Conservation (phyloP, 331 rosid species). For the Acacia concinna region DNA sequence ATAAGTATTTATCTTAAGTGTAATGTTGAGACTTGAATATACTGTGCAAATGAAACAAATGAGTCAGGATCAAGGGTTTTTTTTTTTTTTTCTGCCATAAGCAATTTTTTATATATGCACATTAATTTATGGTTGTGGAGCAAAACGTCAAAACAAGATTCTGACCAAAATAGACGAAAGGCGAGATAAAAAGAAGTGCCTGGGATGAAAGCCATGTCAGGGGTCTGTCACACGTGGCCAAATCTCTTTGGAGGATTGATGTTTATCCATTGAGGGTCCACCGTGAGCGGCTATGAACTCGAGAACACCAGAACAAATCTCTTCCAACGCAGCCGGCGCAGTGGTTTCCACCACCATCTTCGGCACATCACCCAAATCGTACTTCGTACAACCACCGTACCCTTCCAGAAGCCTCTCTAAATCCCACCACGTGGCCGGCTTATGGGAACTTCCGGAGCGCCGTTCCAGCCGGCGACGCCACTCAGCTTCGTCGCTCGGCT, state of each 20-base stretch:
- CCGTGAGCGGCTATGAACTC: slow-evolving; percentile 45
- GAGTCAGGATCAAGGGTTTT: too few species aligned
- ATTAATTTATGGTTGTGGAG: too few species aligned
- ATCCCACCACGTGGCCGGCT: slow-evolving; percentile 71
- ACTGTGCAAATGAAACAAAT: too few species aligned
- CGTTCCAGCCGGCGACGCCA: slow-evolving; percentile 63
- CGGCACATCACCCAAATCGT: slow-evolving; percentile 52
- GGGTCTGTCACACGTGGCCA: neutral
- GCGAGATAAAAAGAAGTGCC: neutral
- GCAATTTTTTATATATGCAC: neutral
- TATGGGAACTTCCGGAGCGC: slow-evolving; percentile 47
- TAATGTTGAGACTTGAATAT: too few species aligned
- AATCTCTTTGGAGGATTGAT: neutral
- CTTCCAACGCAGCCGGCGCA: slow-evolving; percentile 23
- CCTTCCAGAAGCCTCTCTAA: slow-evolving; percentile 58
- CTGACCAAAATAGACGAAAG: too few species aligned
- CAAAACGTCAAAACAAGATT: neutral
- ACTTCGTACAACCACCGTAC: slow-evolving; percentile 65
- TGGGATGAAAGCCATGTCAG: neutral
- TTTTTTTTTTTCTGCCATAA: too few species aligned
- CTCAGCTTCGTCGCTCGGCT: slow-evolving; percentile 39
- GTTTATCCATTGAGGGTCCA: neutral
- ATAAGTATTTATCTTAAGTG: too few species aligned
- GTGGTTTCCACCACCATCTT: slow-evolving; percentile 66
- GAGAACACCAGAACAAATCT: slow-evolving; percentile 46